Evolutionary conservation across 331 rosid genomes (phyloP), one percentile per base, ranked within the genome.

Genomic region (Ulmus americana): DNA sequence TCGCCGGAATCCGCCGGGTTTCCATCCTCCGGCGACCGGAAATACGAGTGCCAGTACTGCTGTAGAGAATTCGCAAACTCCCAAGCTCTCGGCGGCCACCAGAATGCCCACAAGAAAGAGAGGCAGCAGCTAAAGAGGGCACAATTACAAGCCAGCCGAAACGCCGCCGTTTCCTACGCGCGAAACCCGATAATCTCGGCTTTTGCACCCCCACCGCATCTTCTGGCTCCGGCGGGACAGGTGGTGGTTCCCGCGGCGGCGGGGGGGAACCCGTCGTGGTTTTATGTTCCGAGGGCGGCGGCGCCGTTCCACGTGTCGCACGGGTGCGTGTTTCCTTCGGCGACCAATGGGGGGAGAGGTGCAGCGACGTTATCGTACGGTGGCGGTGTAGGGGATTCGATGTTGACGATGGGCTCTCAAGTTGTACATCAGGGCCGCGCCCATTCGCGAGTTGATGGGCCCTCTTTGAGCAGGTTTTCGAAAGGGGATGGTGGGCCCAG

Each of bases 81-180:
- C 28, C 99, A 94, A 76, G 99, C 99, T 4, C 91, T 94, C 44
- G 99, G 99, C 0, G 99, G 99, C 6, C 99, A 94, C 77, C 99
- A 94, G 40, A 94, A 94, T 88, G 99, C 99, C 0, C 99, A 94
- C 85, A 90, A 90, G 81, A 94, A 94, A 67, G 99, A 94, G 81
- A 78, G 99, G 43, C 97, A 94, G 53, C 99, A 94, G 56, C 88
- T 90, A 48, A 94, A 94, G 61, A 85, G 99, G 6, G 95, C 96
- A 1, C 97, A 91, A 79, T 71, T 91, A 6, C 97, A 87, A 8
- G 97, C 99, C 52, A 72, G 81, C 2, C 52, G 95, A 13, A 89
- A 83, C 95, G 91, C 97, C 16, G 88, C 97, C 76, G 95, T 82
- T 35, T 83, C 97, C 0, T 90, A 84, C 70, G 80, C 83, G 7